Base-by-base conservation (phyloP, 352 stramenopile species). In the Pythium brachiatum region DNA sequence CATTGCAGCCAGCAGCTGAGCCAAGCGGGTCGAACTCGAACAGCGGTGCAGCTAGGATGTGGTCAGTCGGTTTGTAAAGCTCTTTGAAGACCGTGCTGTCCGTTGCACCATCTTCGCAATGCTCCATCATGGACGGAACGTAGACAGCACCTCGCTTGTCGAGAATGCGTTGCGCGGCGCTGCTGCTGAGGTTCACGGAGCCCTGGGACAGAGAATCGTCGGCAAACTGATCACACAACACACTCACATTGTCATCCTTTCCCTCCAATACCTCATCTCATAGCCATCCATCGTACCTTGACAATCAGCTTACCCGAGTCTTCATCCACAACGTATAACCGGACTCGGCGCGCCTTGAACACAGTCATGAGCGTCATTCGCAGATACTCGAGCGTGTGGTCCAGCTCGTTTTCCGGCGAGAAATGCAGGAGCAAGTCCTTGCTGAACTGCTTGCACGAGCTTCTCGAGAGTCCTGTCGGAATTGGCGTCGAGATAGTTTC, bases 361-460 rank as follows among this genome's bases (percentile, higher is more conserved):
- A 79, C 73, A 3, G 66, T 70, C 12, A 69, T 80, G 15, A 93
- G 64, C 0, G 79, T 72, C 16, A 69, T 78, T 64, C 88, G 81
- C 58, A 88, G 58, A 48, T 84, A 82, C 62, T 93, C 83, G 2
- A 91, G 71, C 3, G 82, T 89, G 51, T 91, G 81, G 58, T 93
- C 81, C 0, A 91, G 63, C 57, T 93, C 84, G 39, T 89, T 87
- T 47, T 93, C 84, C 0, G 84, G 84, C 15, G 78, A 83, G 25
- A 93, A 86, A 43, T 84, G 84, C 13, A 83, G 66, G n/a, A 91
- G 78, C 38, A 86, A 74, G 29, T 93, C 81, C 31, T 90, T 89
- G 70, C 77, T 88, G 58, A 89, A 93, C 2, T 79, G 70, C 66
- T 88, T 90, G 6, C 83, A 67, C 0, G 84, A 86, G 65, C 68